Evolutionary conservation across 192 early-diverging fungal species (phyloP), one percentile per base, ranked within the genome.

Genomic region (Piromyces finnis): DNA sequence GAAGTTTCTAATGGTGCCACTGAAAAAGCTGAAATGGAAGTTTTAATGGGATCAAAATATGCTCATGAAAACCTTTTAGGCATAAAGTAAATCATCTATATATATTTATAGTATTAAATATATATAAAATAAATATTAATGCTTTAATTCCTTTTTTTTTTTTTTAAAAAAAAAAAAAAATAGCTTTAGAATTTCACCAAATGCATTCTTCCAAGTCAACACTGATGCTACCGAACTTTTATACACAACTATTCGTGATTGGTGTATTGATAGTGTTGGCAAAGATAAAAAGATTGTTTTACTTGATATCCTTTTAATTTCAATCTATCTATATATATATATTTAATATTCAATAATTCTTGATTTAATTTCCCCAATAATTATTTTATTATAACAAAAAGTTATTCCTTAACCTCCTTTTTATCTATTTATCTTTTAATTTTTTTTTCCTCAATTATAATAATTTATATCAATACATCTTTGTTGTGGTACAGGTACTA

Each of bases 401-500:
- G n/a, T n/a, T n/a, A n/a, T n/a, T n/a, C n/a, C n/a, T n/a, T n/a
- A n/a, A n/a, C n/a, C n/a, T n/a, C n/a, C n/a, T n/a, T n/a, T n/a
- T n/a, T n/a, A n/a, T n/a, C n/a, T n/a, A n/a, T n/a, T n/a, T n/a
- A n/a, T n/a, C n/a, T n/a, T n/a, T n/a, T n/a, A 35, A 7, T 35
- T 7, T 35, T 35, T 7, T 35, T 35, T 7, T 35, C 32, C 3
- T 35, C 12, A 12, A 7, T 7, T 7, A 7, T 35, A 7, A 35
- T 35, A 35, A 35, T 35, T 35, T 35, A 35, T 35, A 35, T 35
- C 17, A 77, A 36, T 77, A 29, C 93, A 95, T 84, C 82, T 95
- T 28, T 95, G 94, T 83, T 95, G 94, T 86, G 94, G 94, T 17
- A 95, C 93, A 26, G 94, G 94, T 29, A 95, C 94, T 17, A 95